A percentile compares a stretch with the other conserved stretches of the same genome.
phyloP scores from a whole-genome alignment of 1,139 yeast genomes.

The Pichia sp. region DNA sequence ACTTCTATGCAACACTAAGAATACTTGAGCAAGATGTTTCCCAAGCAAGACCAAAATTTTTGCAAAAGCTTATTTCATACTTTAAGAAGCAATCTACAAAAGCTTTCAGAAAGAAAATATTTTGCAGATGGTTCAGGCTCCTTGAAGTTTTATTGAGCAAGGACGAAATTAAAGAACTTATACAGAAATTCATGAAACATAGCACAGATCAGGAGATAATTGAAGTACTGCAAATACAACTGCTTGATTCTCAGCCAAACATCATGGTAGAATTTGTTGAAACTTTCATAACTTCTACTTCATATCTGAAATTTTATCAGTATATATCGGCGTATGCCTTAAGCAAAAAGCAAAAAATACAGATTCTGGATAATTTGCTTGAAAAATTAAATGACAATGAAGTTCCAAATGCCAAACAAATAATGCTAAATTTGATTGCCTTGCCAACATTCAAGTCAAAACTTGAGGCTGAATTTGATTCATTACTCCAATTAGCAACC shows the following conservation, averaged over 20 bases:
- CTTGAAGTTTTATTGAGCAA: slow-evolving; percentile 37
- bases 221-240: slow-evolving; percentile 26
- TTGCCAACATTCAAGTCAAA: slow-evolving; percentile 50
- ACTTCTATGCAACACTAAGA: slow-evolving; percentile 43
- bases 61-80: slow-evolving; percentile 33
- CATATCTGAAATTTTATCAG: slow-evolving; percentile 19
- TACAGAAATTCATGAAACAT: slow-evolving; percentile 12
- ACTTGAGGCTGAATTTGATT: slow-evolving; percentile 42
- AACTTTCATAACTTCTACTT: slow-evolving; percentile 5
- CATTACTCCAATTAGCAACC: slow-evolving; percentile 28
- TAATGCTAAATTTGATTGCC: slow-evolving; percentile 37
- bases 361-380: slow-evolving; percentile 37
- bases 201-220: slow-evolving; percentile 18
- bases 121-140: slow-evolving; percentile 56
- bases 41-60: slow-evolving; percentile 11
- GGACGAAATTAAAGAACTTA: slow-evolving; percentile 23
- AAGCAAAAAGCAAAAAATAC: slow-evolving; percentile 39
- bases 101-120: slow-evolving; percentile 30
- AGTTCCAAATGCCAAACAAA: slow-evolving; percentile 11
- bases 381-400: slow-evolving; percentile 15
- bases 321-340: slow-evolving; percentile 50
- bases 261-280: slow-evolving; percentile 34
- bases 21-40: slow-evolving; percentile 39
- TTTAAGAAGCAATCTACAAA: slow-evolving; percentile 19
- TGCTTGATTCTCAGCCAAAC: slow-evolving; percentile 44